Evolutionary conservation across 495 filamentous ascomycete genomes (phyloP).

Genomic region (Aspergillus campestris): DNA sequence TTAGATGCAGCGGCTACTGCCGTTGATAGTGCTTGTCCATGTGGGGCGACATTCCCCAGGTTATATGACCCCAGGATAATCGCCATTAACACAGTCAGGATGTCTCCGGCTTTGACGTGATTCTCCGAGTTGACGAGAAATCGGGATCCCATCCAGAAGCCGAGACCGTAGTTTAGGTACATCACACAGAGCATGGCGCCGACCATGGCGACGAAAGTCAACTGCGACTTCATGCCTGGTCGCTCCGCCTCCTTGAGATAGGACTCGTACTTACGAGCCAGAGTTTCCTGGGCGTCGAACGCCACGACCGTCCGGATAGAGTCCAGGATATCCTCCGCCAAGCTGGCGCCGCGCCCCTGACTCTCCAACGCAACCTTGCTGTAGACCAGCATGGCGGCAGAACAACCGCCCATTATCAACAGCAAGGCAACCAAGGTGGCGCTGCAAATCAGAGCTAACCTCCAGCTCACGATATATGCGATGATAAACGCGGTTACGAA

Average conservation of each 20-base stretch:
- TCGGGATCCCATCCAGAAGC: constrained; percentile 88
- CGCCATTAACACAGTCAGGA: constrained; percentile 79
- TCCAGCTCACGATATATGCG: constrained; percentile 78
- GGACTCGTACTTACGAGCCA: constrained; percentile 71
- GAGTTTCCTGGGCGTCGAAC: constrained; percentile 82
- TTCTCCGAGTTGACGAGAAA: constrained; percentile 57
- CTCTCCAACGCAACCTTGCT: constrained; percentile 65
- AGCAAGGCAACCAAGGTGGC: constrained; percentile 67
- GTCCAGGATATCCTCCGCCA: constrained; percentile 93
- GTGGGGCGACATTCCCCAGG: constrained; percentile 80
- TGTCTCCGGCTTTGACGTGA: constrained; percentile 37
- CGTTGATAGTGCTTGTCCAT: constrained; percentile 72
- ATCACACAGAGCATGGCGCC: constrained; percentile 70
- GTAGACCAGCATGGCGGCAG: constrained; percentile 64
- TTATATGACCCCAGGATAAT: constrained; percentile 89
- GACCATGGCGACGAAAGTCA: constrained; percentile 64
- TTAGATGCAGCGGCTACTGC: constrained; percentile 77
- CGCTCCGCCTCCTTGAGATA: constrained; percentile 63
- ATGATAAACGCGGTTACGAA: constrained; percentile 87
- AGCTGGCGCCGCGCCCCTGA: constrained; percentile 72
- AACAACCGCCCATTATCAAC: constrained; percentile 61
- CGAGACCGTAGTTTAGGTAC: constrained; percentile 84
- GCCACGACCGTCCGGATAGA: constrained; percentile 86
- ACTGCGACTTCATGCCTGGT: constrained; percentile 67
- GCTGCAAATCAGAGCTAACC: constrained; percentile 69